Evolutionary conservation across 2,329 filamentous ascomycete species (phyloP).

Genomic region (Neofusicoccum kwambonambiense): DNA sequence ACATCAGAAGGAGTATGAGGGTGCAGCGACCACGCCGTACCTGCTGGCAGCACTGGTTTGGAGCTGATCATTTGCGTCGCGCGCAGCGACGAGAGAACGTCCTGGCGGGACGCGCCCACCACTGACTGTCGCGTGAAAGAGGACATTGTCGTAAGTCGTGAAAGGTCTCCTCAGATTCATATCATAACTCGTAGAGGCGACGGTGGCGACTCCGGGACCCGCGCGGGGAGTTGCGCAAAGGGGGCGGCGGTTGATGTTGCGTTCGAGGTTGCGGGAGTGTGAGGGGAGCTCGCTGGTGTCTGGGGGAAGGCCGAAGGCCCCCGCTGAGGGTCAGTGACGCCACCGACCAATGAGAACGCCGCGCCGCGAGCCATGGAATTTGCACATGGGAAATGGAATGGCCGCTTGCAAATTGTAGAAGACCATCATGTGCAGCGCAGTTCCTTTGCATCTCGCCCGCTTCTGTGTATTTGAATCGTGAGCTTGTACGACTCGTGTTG

Average conservation of each 20-base stretch:
- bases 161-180: background rate
- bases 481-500: background rate
- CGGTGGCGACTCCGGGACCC: background rate
- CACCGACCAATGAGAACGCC: background rate
- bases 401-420: background rate
- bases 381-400: background rate
- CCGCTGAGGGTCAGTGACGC: background rate
- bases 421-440: background rate
- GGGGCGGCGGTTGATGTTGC: background rate
- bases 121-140: slow-evolving; percentile 36
- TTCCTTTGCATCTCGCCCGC: background rate
- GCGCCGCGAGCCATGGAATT: background rate
- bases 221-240: background rate
- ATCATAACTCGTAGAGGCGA: background rate
- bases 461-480: background rate
- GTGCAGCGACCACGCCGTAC: slow-evolving; percentile 47
- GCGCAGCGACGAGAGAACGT: slow-evolving; percentile 73
- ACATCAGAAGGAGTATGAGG: background rate
- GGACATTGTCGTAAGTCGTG: slow-evolving; percentile 16
- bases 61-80: slow-evolving; percentile 76
- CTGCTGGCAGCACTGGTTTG: slow-evolving; percentile 78
- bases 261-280: slow-evolving; percentile 1
- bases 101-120: slow-evolving; percentile 26
- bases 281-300: slow-evolving; percentile 10
- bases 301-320: slow-evolving; percentile 6